Evolutionary conservation across 768 basidiomycete species (phyloP), one percentile per base, ranked within the genome.

Genomic region (Pleurotus salmoneostramineus): DNA sequence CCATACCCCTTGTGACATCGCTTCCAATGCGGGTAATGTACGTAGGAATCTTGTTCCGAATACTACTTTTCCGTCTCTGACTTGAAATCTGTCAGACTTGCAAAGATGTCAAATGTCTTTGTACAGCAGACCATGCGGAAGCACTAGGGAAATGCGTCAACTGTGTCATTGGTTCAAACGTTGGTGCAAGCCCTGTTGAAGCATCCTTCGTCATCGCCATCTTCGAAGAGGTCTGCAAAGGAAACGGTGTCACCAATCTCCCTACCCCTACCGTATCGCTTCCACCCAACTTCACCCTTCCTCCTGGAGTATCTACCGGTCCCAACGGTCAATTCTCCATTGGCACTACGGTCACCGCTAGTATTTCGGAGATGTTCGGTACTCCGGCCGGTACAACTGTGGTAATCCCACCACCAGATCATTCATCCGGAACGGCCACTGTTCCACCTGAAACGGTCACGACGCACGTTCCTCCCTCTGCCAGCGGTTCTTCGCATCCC

Each of bases 241-340:
- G 52, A 5, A 55, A 55, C n/a, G 52, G 52, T 4, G 36, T 55
- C n/a, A 55, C 37, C 52, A 55, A 55, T 40, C 52, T 55, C 35
- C 52, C 52, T 7, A 55, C 52, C 3, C 52, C 52, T 7, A 55
- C 52, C 17, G 40, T 55, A 5, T 55, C 52, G 6, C 52, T 55
- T 21, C 52, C 52, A 10, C 52, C 52, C 17, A 40, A 55, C 40
- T 55, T 55, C 11, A 40, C 52, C 27, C 52, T 55, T 21, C 52
- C 52, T 27, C 52, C 52, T 27, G 52, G 52, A 0, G 40, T 55
- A 43, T 55, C 52, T 31, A 55, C 52, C n/a, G 52, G 52, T 15
- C 8, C 52, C 14, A 40, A 44, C 21, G 52, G 52, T 8, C 36
- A 55, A 31, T 55, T 55, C 40, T 33, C 52, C 5, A 55, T 55